Evolutionary conservation across 2,329 filamentous ascomycete species (phyloP), one percentile per base, ranked within the genome.

Genomic region (Penicillium sp.): DNA sequence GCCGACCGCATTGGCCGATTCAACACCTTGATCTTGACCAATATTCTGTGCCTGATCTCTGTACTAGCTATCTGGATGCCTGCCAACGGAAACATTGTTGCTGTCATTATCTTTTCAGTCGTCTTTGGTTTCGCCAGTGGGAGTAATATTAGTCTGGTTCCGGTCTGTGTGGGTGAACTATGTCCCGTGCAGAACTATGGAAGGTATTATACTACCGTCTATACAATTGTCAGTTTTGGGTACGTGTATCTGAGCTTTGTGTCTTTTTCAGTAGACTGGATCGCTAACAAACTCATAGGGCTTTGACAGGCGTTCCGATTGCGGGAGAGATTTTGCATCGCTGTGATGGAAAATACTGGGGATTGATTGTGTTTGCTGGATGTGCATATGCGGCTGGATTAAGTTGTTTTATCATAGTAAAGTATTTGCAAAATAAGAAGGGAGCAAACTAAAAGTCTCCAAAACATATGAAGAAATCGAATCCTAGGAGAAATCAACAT

Each of bases 111-210:
- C n/a, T 67, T 68, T 33, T 57, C 65, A 1, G 55, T 67, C 5
- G 52, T 66, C 3, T 69, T 77, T 52, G 75, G 75, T 1, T 76
- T 78, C 52, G 70, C 62, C 1, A 70, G 67, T 31, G 76, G 76
- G 0, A 70, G 67, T 14, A 76, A 75, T 43, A 71, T 78, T 49
- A 73, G 69, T 37, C 52, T 78, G 48, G 73, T 71, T 10, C 75
- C 75, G 1, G 71, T 77, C 1, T 82, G 79, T 57, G 70, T 82
- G 2, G 77, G 78, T 2, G 77, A 81, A 63, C 65, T 82, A 8
- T 81, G 79, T 60, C 63, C 67, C 1, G 73, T 70, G 0, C 67
- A 74, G 43, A 66, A 73, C 44, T 80, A 80, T 64, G 75, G 75
- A 2, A 61, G 69, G n/a, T 75, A 73, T 48, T 76, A 73, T 57